Evolutionary conservation across 805 yeast genomes (phyloP).

Genomic region (Hanseniaspora hatyaiensis): DNA sequence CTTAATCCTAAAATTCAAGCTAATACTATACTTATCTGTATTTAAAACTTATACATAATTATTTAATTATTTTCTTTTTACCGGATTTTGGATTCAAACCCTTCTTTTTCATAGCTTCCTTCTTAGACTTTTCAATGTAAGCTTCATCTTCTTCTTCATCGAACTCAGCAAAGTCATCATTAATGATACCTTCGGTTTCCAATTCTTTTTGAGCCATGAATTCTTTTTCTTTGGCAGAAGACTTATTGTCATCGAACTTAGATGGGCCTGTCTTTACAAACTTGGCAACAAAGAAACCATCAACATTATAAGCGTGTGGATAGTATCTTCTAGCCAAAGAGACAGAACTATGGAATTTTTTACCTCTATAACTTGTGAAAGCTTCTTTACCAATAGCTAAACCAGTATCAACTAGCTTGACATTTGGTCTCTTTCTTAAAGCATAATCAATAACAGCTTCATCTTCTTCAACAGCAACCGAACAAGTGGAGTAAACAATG

Average conservation of each 20-base stretch:
- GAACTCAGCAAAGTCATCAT: slow-evolving; percentile 76
- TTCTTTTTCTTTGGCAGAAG: slow-evolving; percentile 83
- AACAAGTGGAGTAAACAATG: slow-evolving; percentile 94
- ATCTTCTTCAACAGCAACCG: slow-evolving; percentile 95
- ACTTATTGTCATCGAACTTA: slow-evolving; percentile 71
- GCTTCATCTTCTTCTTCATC: slow-evolving; percentile 64
- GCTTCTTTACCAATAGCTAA: slow-evolving; percentile 93
- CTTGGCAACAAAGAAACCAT: slow-evolving; percentile 96
- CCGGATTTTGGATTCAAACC: slow-evolving; percentile 56
- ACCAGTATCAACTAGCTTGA: slow-evolving; percentile 83
- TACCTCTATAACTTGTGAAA: slow-evolving; percentile 85
- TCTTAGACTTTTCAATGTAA: slow-evolving; percentile 57
- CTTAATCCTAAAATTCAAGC: no score
- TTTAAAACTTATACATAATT: no score
- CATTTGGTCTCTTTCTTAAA: slow-evolving; percentile 89
- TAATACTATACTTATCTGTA: no score
- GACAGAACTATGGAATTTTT: slow-evolving; percentile 67
- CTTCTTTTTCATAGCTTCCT: slow-evolving; percentile 51
- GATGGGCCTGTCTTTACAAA: slow-evolving; percentile 83
- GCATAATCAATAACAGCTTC: slow-evolving; percentile 99
- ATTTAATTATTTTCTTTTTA: slow-evolving; percentile 16
- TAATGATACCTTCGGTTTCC: slow-evolving; percentile 67
- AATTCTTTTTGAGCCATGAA: slow-evolving; percentile 68
- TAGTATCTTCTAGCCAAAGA: slow-evolving; percentile 86
- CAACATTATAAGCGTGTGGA: slow-evolving; percentile 97